phyloP scores from a whole-genome alignment of 306 rosid genomes.

The Sicyos edulis region DNA sequence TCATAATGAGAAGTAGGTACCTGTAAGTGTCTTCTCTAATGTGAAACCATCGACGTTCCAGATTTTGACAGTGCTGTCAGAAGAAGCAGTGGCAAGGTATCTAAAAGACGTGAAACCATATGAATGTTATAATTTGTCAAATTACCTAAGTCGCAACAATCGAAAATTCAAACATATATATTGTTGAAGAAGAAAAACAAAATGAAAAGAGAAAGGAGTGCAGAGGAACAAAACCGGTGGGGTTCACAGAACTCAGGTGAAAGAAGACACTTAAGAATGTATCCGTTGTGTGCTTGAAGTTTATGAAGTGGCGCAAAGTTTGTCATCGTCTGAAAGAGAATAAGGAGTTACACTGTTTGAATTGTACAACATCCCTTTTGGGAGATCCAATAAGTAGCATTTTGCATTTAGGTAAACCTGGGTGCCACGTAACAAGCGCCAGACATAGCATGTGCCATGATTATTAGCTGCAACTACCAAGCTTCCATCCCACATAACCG shows the following conservation, averaged over 20 bases:
- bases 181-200: not conserved
- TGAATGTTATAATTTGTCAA: constrained; percentile 12
- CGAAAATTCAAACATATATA: not conserved
- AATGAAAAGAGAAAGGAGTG: not conserved
- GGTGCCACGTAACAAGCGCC: constrained; percentile 91
- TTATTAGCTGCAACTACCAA: constrained; percentile 99
- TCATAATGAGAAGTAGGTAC: constrained; percentile 38
- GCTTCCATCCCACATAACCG: constrained; percentile 99
- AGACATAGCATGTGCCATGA: constrained; percentile 92
- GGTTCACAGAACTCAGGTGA: constrained; percentile 98
- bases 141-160: not conserved
- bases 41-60: constrained; percentile 99
- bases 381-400: not conserved
- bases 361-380: not conserved
- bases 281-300: constrained; percentile 91
- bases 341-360: not conserved
- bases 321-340: constrained; percentile 82
- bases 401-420: constrained; percentile 51
- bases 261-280: constrained; percentile 92
- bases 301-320: constrained; percentile 98
- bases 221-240: constrained; percentile 51
- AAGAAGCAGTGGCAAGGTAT: constrained; percentile 93
- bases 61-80: constrained; percentile 89
- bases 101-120: constrained; percentile 35
- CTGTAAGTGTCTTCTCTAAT: constrained; percentile 77